phyloP scores from a whole-genome alignment of 495 filamentous ascomycete genomes.

The Aspergillus incahuasiensis region DNA sequence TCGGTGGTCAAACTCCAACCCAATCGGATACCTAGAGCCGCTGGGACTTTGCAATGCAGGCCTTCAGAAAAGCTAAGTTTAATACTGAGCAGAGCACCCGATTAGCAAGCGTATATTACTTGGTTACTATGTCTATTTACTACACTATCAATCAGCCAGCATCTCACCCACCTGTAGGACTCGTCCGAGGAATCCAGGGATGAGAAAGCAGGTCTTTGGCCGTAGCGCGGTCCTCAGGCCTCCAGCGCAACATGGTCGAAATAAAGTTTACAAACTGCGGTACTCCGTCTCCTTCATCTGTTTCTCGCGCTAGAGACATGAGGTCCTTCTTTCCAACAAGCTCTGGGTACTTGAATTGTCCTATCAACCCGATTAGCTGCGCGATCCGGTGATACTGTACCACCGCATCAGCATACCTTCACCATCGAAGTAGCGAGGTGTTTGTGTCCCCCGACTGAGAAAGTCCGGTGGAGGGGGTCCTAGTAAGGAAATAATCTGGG shows the following conservation, averaged over 20 bases:
- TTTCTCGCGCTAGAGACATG: slow-evolving; percentile 13
- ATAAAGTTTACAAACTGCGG: slow-evolving; percentile 12
- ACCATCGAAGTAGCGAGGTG: slow-evolving; percentile 21
- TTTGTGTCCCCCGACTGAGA: slow-evolving; percentile 17
- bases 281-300: slow-evolving; percentile 11
- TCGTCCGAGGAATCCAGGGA: slow-evolving; percentile 16
- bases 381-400: slow-evolving; percentile 4
- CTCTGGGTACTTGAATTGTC: slow-evolving; percentile 19
- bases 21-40: no score
- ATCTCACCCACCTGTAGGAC: background rate
- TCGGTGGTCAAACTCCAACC: no score
- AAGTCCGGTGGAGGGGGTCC: slow-evolving; percentile 25
- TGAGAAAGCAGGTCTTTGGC: slow-evolving; percentile 16
- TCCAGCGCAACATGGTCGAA: slow-evolving; percentile 12
- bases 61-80: no score
- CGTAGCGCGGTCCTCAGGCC: slow-evolving; percentile 15
- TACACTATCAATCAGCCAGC: no score
- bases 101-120: no score
- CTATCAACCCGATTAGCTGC: slow-evolving; percentile 16
- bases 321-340: slow-evolving; percentile 15
- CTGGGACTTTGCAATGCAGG: no score
- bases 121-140: no score
- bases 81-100: no score
- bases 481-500: slow-evolving; percentile 24
- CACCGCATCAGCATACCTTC: slow-evolving; percentile 11